These are phyloP conservation scores for Ophiostoma tasmaniense DNA, from an alignment of 2,329 filamentous ascomycete species.

Conservation along the genomic window DNA sequence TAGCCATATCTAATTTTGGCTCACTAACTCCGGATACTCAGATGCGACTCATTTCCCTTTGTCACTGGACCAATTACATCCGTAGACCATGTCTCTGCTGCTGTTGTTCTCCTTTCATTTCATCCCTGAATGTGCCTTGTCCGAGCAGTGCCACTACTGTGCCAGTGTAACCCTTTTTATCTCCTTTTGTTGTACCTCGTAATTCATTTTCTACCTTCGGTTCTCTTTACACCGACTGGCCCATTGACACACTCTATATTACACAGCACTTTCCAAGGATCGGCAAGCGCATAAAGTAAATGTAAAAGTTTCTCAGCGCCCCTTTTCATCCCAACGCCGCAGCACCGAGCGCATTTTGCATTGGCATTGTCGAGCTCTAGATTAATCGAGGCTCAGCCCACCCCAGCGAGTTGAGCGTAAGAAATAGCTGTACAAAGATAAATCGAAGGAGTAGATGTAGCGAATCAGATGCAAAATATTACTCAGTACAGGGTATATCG, in stretches of 20 bases:
- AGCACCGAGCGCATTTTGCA: neutral
- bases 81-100: too few species aligned
- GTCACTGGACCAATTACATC: too few species aligned
- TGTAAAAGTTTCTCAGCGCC: neutral
- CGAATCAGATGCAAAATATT: neutral
- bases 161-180: neutral
- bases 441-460: neutral
- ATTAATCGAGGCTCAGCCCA: neutral
- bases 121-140: neutral
- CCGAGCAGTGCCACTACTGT: neutral
- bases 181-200: neutral
- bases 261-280: neutral
- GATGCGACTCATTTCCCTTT: neutral
- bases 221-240: neutral
- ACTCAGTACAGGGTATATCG: neutral
- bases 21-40: neutral
- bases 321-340: neutral
- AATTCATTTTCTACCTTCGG: neutral
- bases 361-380: neutral
- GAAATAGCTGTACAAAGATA: neutral
- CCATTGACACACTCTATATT: neutral
- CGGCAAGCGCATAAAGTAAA: neutral
- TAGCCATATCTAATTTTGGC: neutral
- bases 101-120: neutral
- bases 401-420: neutral